Conservation (phyloP, 1,284 basidiomycete species). For the Cryptococcus wingfieldii region DNA sequence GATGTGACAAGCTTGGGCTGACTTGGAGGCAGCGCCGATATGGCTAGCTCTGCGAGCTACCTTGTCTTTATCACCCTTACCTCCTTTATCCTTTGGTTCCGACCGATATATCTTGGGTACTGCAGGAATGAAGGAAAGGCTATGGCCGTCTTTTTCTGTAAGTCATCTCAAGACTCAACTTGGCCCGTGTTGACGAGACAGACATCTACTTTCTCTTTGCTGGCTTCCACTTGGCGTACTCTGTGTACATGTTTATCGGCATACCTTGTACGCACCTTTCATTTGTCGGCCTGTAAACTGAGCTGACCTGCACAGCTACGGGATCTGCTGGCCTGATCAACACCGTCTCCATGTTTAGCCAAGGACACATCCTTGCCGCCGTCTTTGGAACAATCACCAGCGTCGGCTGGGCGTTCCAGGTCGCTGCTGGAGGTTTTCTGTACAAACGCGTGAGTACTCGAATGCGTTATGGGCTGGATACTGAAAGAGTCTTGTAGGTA, state of each 20-base stretch:
- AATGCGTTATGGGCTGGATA: not conserved
- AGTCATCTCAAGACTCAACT: slow-evolving; percentile 44
- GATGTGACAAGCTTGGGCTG: not conserved
- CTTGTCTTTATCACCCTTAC: slow-evolving; percentile 70
- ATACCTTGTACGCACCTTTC: slow-evolving; percentile 55
- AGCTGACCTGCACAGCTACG: slow-evolving; percentile 55
- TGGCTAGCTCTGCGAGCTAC: slow-evolving; percentile 53
- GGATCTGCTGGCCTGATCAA: slow-evolving; percentile 94
- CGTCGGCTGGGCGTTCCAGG: slow-evolving; percentile 82
- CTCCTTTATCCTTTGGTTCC: slow-evolving; percentile 89
- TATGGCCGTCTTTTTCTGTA: slow-evolving; percentile 51
- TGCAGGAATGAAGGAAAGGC: slow-evolving; percentile 67
- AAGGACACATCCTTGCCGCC: slow-evolving; percentile 60
- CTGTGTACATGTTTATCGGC: slow-evolving; percentile 80
- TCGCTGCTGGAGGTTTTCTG: slow-evolving; percentile 41
- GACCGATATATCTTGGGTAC: slow-evolving; percentile 93
- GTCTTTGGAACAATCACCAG: slow-evolving; percentile 75
- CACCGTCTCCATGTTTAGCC: slow-evolving; percentile 70
- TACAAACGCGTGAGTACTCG: slow-evolving; percentile 39
- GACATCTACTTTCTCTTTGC: slow-evolving; percentile 93
- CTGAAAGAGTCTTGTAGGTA: slow-evolving; percentile 13
- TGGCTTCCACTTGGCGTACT: slow-evolving; percentile 87
- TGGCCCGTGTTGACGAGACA: slow-evolving; percentile 39
- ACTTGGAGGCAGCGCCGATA: slow-evolving; percentile 25
- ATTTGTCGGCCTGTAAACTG: slow-evolving; percentile 23